These are phyloP conservation scores for Fusarium sp. DNA, from an alignment of 2,329 filamentous ascomycete genomes.

Conservation along the genomic window DNA sequence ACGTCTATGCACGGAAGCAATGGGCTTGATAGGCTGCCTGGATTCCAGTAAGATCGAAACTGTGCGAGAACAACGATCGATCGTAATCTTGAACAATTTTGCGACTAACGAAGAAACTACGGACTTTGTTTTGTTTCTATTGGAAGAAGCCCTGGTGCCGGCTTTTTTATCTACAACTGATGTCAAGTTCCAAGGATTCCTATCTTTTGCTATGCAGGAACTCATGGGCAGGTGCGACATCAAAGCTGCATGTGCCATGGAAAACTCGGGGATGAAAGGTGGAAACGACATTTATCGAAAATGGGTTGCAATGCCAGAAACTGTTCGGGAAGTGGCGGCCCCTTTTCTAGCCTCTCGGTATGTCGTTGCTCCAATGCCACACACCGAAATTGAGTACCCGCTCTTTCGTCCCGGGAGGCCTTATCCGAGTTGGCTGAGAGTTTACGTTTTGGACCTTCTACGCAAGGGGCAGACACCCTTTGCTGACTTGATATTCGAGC, in stretches of 20 bases:
- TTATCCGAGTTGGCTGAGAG: conserved; percentile 85
- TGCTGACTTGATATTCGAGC: conserved; percentile 81
- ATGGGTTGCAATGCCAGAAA: conserved; percentile 83
- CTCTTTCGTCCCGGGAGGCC: conserved; percentile 77
- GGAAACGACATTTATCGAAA: conserved; percentile 74
- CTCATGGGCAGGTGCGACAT: conserved; percentile 84
- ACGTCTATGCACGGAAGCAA: conserved; percentile 80
- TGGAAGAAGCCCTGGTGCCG: conserved; percentile 90
- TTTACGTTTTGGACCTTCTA: conserved; percentile 84
- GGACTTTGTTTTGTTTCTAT: conserved; percentile 85
- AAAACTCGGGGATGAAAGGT: conserved; percentile 57
- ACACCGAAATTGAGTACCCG: conserved; percentile 75
- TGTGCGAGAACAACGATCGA: conserved; percentile 80
- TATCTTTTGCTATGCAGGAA: conserved; percentile 96
- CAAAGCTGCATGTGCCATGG: conserved; percentile 64
- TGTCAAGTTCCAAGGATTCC: conserved; percentile 86
- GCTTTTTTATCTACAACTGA: conserved; percentile 93
- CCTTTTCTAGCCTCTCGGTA: conserved; percentile 92
- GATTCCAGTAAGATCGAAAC: conserved; percentile 91
- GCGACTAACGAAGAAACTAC: conserved; percentile 80
- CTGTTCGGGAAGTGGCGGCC: conserved; percentile 82
- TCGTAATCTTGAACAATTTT: conserved; percentile 91
- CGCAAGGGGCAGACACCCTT: conserved; percentile 80
- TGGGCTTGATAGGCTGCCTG: conserved; percentile 90
- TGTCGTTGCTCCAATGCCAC: conserved; percentile 72